Conservation (phyloP, 1,139 yeast genomes). For the Komagataea norvegica region DNA sequence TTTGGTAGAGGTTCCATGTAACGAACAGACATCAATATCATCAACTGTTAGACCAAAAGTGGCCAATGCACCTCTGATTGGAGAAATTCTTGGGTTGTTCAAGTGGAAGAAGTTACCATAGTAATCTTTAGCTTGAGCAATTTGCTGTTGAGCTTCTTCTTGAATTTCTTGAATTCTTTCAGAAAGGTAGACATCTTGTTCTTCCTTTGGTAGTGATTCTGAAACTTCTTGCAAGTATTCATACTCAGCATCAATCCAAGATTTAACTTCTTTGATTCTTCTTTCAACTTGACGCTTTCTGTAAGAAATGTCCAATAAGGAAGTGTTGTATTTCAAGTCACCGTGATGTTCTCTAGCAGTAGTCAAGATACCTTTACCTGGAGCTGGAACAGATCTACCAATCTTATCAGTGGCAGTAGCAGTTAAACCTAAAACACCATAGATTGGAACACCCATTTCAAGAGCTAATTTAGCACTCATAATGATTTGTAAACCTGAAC, state of each 20-base stretch:
- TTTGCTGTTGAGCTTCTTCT: slow-evolving; percentile 81
- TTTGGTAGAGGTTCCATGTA: slow-evolving; percentile 98
- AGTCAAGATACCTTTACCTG: slow-evolving; percentile 98
- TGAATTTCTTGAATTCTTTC: slow-evolving; percentile 88
- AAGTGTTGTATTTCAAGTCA: slow-evolving; percentile 72
- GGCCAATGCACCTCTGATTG: slow-evolving; percentile 95
- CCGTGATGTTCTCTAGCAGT: slow-evolving; percentile 95
- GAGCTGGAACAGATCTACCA: slow-evolving; percentile 99
- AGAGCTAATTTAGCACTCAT: slow-evolving; percentile 94
- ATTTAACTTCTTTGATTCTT: slow-evolving; percentile 73
- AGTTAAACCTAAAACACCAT: slow-evolving; percentile 89
- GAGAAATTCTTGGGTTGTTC: slow-evolving; percentile 91
- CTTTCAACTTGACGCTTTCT: slow-evolving; percentile 85
- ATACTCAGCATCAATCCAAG: slow-evolving; percentile 82
- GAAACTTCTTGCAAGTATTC: slow-evolving; percentile 69
- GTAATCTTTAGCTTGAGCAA: slow-evolving; percentile 82
- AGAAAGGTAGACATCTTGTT: slow-evolving; percentile 49
- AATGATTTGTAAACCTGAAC: slow-evolving; percentile 96
- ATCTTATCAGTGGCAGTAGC: slow-evolving; percentile 98
- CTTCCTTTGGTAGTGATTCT: slow-evolving; percentile 47
- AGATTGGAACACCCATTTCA: slow-evolving; percentile 98
- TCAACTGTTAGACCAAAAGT: slow-evolving; percentile 89
- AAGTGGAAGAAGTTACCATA: slow-evolving; percentile 96
- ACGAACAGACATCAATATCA: slow-evolving; percentile 95
- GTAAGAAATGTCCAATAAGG: slow-evolving; percentile 84